Conservation (phyloP, 305 asterid genomes). For the Rubia balearica region DNA sequence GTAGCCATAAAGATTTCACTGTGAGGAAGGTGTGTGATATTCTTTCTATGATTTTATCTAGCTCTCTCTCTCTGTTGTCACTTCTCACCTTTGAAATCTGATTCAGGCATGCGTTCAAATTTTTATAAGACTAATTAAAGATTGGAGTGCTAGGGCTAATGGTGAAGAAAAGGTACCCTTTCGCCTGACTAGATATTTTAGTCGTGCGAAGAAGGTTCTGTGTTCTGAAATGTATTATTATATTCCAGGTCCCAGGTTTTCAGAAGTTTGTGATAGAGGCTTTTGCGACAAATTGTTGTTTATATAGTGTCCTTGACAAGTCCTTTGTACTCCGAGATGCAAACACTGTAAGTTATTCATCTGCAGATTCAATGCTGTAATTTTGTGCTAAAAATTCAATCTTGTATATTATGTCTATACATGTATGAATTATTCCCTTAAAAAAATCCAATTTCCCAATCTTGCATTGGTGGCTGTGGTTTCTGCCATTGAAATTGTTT, state of each 20-base stretch:
- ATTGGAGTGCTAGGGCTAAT: slow-evolving; percentile 63
- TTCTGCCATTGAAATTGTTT: slow-evolving; percentile 2
- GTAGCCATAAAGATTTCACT: slow-evolving; percentile 71
- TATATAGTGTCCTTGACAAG: slow-evolving; percentile 87
- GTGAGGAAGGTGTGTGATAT: slow-evolving; percentile 57
- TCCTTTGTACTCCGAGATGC: slow-evolving; percentile 90
- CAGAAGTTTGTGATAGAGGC: slow-evolving; percentile 58
- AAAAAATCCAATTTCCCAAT: background rate
- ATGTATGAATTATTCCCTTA: background rate
- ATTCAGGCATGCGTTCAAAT: slow-evolving; percentile 87
- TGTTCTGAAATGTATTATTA: slow-evolving; percentile 11
- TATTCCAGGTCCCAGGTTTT: slow-evolving; percentile 86
- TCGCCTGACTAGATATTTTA: slow-evolving; percentile 7
- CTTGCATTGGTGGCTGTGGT: background rate
- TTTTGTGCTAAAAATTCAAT: background rate
- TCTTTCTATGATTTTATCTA: background rate
- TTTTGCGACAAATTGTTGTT: slow-evolving; percentile 78
- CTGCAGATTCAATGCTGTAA: background rate
- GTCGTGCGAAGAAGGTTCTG: background rate
- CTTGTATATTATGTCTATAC: background rate
- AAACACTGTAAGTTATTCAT: slow-evolving; percentile 64
- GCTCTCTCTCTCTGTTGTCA: background rate
- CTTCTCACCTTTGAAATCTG: slow-evolving; percentile 6
- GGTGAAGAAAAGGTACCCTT: slow-evolving; percentile 65
- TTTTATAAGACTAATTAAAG: slow-evolving; percentile 76